phyloP scores from a whole-genome alignment of 169 alveolate species.

The Plasmodium adleri region DNA sequence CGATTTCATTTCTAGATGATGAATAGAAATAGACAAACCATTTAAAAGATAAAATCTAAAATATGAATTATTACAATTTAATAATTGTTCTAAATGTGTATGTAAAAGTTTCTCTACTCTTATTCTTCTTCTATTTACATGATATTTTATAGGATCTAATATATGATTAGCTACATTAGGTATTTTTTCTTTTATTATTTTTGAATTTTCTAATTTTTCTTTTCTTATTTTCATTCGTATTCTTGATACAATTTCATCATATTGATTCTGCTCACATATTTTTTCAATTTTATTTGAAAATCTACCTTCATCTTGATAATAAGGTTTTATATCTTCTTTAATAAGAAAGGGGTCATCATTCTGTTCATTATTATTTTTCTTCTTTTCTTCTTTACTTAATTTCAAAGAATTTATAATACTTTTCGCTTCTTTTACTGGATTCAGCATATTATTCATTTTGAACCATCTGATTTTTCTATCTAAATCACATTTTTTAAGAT shows the following conservation, averaged over 20 bases:
- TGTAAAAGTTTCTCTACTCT: conserved; percentile 81
- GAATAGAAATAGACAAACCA: conserved; percentile 82
- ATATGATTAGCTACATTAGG: conserved; percentile 83
- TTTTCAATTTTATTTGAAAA: conserved; percentile 49
- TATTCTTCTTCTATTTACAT: conserved; percentile 81
- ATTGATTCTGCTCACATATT: conserved; percentile 79
- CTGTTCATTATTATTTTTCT: conserved; percentile 2
- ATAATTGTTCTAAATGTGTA: conserved; percentile 83
- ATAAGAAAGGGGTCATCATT: conserved; percentile 10
- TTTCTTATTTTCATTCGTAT: conserved; percentile 82
- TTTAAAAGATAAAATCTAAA: conserved; percentile 76
- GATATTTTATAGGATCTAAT: conserved; percentile 84
- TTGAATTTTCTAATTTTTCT: conserved; percentile 82
- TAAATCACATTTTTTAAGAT: conserved; percentile 76
- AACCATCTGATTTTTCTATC: conserved; percentile 80
- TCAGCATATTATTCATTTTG: conserved; percentile 78
- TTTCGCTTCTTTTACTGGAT: conserved; percentile 84
- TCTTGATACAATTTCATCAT: conserved; percentile 86
- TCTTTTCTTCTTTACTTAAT: conserved; percentile 42
- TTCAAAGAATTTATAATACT: conserved; percentile 61
- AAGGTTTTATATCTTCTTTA: conserved; percentile 60
- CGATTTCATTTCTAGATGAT: conserved; percentile 84
- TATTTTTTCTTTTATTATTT: conserved; percentile 81
- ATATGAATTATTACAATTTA: conserved; percentile 81
- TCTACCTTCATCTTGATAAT: conserved; percentile 52